Base-by-base conservation (phyloP, 495 filamentous ascomycete genomes). In the Pseudevernia furfuracea region DNA sequence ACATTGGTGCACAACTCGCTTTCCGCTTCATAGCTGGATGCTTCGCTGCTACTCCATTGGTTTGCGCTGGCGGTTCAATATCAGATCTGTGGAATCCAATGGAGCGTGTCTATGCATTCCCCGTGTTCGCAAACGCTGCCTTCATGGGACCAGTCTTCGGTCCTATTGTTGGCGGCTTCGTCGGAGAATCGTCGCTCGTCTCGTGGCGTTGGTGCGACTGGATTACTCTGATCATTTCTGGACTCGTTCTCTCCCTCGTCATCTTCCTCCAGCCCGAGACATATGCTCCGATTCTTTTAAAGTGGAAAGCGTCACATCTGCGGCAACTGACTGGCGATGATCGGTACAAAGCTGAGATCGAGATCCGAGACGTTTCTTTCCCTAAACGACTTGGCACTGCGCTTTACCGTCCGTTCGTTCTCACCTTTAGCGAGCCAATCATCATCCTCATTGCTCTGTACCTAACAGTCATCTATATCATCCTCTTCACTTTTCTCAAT, bases 401-500 rank as follows among this genome's bases (percentile, higher is more conserved):
- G 7, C 64, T 78, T 53, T 75, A 76, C 65, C 74, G 81, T 4
- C 80, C 79, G 8, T 76, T 83, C 64, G 36, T 74, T 21, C 69
- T 80, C n/a, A 77, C 73, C 5, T 55, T 73, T 38, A 69, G 69
- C 25, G 81, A 84, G 59, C 76, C 79, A 2, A 82, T 85, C 61
- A 78, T 83, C 67, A 74, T 81, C 28, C 74, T 80, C 0, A 75
- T 89, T 28, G 78, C 81, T 0, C 70, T 84, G 1, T 89, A 88
- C 65, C 75, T 89, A 61, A 81, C 83, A 0, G 73, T 87, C 0
- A 73, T 89, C 37, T 89, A 88, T 67, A 82, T 87, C 55, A 78
- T 89, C 23, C 76, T 89, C 0, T 89, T 89, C 71, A 83, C 83
- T 9, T 88, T 88, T 73, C 77, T 87, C 30, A 79, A 82, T 32